Evolutionary conservation across 768 basidiomycete genomes (phyloP), one percentile per base, ranked within the genome.

Genomic region (Termitomyces sp.): DNA sequence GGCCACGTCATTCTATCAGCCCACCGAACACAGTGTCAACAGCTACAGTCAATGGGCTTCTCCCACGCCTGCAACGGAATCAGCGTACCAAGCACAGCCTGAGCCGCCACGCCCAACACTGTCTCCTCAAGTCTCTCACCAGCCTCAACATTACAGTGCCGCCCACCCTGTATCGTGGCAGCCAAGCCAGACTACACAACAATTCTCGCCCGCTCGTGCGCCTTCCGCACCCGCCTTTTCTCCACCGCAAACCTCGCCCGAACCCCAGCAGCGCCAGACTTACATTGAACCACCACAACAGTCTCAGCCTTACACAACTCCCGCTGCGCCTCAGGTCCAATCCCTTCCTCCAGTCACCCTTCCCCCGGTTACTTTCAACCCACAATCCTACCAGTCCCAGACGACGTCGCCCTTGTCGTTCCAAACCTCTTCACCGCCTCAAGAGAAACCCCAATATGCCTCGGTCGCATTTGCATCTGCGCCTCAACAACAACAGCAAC

Each of bases 41-140:
- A 69, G 68, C 27, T 72, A 75, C 58, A 61, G 53, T 50, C 75
- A 76, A 59, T 78, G 76, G 75, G 64, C 67, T n/a, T 66, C 72
- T 39, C 55, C 65, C 18, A 31, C 59, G 24, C 61, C 61, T 37
- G 58, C 64, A 27, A 41, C 60, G 6, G 16, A 54, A 31, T 44
- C 60, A 7, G 42, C 49, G 12, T 61, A 62, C 22, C 65, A 58
- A 45, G 7, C 54, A 12, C 54, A 57, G 27, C 16, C 45, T 15
- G 58, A 63, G 22, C 37, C 54, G 4, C 34, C 60, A 20, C 61
- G 37, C n/a, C 69, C 64, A 46, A 64, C 67, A 31, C 63, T 64
- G 50, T 67, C 69, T 15, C 69, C 67, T n/a, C 68, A 57, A 24
- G 41, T 58, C 8, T 65, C 68, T 31, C 66, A 62, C 36, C 62